Conservation (phyloP, 2,329 filamentous ascomycete species). For the Pseudogymnoascus sp. region DNA sequence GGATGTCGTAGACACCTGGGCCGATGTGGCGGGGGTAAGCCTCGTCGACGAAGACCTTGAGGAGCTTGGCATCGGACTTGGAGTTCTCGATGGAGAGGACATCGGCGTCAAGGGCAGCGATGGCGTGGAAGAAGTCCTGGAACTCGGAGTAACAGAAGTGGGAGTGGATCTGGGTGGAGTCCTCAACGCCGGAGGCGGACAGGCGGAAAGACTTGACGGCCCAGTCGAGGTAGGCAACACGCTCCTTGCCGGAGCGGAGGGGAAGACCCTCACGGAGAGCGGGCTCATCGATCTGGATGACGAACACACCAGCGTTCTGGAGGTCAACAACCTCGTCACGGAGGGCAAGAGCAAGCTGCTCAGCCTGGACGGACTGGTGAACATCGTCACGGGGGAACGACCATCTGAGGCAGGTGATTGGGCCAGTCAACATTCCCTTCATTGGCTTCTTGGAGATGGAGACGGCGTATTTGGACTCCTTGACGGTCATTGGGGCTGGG, state of each 20-base stretch:
- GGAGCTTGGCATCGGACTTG: constrained; percentile 99
- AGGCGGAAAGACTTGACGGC: constrained; percentile 98
- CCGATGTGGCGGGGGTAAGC: constrained; percentile 97
- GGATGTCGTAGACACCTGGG: constrained; percentile 99
- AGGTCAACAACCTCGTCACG: constrained; percentile 98
- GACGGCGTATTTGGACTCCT: constrained; percentile 99
- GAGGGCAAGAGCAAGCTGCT: constrained; percentile 96
- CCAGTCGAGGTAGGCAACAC: constrained; percentile 94
- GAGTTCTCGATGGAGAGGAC: constrained; percentile 99
- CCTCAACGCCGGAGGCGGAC: constrained; percentile 82
- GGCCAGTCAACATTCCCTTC: constrained; percentile 99
- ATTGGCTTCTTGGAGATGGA: constrained; percentile 97
- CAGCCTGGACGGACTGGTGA: constrained; percentile 96
- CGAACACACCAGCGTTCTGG: constrained; percentile 88
- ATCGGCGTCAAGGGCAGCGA: constrained; percentile 93
- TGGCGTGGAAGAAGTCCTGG: constrained; percentile 99
- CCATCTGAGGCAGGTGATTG: constrained; percentile 98
- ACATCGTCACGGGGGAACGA: constrained; percentile 99
- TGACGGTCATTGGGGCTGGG: constrained; percentile 95
- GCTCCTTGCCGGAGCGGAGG: constrained; percentile 86
- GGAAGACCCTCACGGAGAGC: constrained; percentile 98
- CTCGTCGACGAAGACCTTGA: constrained; percentile 96
- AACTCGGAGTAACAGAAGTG: constrained; percentile 99
- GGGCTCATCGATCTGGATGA: constrained; percentile 99
- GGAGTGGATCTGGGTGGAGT: constrained; percentile 98